Base-by-base conservation (phyloP, 208 protist genomes). In the Trypanosoma rangeli region DNA sequence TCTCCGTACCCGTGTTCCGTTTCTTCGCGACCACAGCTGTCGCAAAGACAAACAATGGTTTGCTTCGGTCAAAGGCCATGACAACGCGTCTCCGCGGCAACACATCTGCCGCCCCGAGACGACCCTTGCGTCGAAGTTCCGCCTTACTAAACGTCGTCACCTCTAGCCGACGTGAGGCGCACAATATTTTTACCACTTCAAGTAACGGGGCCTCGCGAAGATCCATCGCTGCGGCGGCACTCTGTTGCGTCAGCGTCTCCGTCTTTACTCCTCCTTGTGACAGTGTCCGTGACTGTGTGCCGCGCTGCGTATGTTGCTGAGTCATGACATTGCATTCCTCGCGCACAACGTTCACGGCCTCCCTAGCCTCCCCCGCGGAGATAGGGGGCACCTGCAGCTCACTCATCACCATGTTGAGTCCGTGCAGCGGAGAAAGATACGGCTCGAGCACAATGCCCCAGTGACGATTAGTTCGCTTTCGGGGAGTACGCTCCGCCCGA, bases 371-470 rank as follows among this genome's bases (percentile, higher is more conserved):
- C 22, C 28, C 67, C 1, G 18, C 0, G 1, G 74, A 65, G 10
- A 89, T 69, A 24, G 54, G 31, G 0, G 26, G 67, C 59, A 75
- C 71, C 12, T 62, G 24, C 22, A 93, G 65, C 48, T 89, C 73
- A 3, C 53, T 33, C 73, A 93, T 83, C 52, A 88, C 62, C 46
- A 84, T 76, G 54, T 93, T 90, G 20, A 93, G 37, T 9, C 76
- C 79, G 24, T 48, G 66, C 22, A 93, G 77, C 42, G 84, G 82
- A 1, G 83, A 83, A 39, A 88, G 74, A 70, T 83, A 37, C 3
- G 77, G 87, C 55, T 93, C 87, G 8, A 78, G 57, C 5, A 89
- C 80, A 49, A 85, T 72, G 29, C 77, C 72, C 42, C 50, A 78
- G 57, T 78, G 61, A 5, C 78, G 39, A 37, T 24, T 8, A n/a